Evolutionary conservation across 805 yeast genomes (phyloP), one percentile per base, ranked within the genome.

Genomic region (Teunomyces atbi): DNA sequence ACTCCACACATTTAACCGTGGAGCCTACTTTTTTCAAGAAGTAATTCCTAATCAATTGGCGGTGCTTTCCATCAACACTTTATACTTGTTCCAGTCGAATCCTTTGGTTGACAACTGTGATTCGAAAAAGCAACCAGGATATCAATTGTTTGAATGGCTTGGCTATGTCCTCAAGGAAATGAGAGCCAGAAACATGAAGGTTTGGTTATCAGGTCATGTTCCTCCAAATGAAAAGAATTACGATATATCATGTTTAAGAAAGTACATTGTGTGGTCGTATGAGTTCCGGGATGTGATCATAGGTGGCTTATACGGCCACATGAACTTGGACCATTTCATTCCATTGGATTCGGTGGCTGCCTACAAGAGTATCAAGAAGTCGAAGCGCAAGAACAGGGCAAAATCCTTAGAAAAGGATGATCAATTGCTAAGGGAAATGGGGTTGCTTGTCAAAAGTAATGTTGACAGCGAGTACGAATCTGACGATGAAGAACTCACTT

Each of bases 181-280:
- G 66, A 74, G 96, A 57, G 68, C 72, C 18, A 69, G 95, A 49
- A 78, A 79, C 13, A 83, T 89, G 81, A 89, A 89, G 66, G 95
- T 86, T 13, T 89, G 96, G 96, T 66, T 89, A 18, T 73, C 84
- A 36, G 96, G 96, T 4, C 96, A 89, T 68, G 96, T 89, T 12
- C 96, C 96, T 3, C 95, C 96, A 4, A 79, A 84, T 40, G 82
- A 82, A 20, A 88, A 88, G 62, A 89, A 89, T 61, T 81, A 78
- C 50, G 95, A 89, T 56, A 70, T 76, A 15, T 73, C 84, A 36
- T 89, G 96, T 59, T 82, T 79, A 53, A 72, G 89, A 42, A 88
- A 88, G 62, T 84, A 82, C 64, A 78, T 86, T 19, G 74, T 82
- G n/a, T 89, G 96, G 96, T 66, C 82, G 29, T 81, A 87, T 57